Base-by-base conservation (phyloP, 495 filamentous ascomycete genomes). In the Cryomyces antarcticus region DNA sequence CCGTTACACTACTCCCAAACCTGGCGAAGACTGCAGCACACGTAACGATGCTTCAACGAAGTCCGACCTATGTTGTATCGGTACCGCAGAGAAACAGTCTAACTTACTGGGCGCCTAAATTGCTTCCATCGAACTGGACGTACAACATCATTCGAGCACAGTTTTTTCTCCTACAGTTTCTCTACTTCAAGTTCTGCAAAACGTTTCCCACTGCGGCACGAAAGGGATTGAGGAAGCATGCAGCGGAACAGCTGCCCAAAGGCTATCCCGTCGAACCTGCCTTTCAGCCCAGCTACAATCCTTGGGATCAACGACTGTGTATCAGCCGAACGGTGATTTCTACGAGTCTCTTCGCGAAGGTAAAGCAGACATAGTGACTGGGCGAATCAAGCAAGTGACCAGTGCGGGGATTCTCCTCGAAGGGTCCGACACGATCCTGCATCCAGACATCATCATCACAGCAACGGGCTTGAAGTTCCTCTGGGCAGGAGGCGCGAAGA, bases 291-390 rank as follows among this genome's bases (percentile, higher is more conserved):
- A 47, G 50, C 10, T 89, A 89, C 51, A 67, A 70, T 39, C 77
- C 77, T 5, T 85, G 78, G 67, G 69, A 84, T 24, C 80, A 89
- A 54, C 72, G 82, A 0, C 57, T 87, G 0, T 83, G 81, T 49
- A 57, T 81, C 36, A 72, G 68, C 13, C 81, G 0, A 72, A 78
- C 49, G 77, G 69, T 0, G 81, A 87, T 56, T 83, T 85, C 58
- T 87, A 73, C 65, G 52, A 66, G 29, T 58, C 68, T 4, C 60
- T 89, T 4, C 68, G 66, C 28, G 53, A 52, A 0, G 71, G 72
- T 17, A 72, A 73, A 43, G 68, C 68, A 2, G 61, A 68, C 36
- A 61, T 88, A n/a, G 68, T 72, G 5, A 88, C 81, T 0, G 79
- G 74, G 34, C 66, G 58, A 10, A 82, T 88, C 57, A 61, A 71